These are phyloP conservation scores for Candolleomyces efflorescens DNA, from an alignment of 768 basidiomycete genomes.

Conservation along the genomic window DNA sequence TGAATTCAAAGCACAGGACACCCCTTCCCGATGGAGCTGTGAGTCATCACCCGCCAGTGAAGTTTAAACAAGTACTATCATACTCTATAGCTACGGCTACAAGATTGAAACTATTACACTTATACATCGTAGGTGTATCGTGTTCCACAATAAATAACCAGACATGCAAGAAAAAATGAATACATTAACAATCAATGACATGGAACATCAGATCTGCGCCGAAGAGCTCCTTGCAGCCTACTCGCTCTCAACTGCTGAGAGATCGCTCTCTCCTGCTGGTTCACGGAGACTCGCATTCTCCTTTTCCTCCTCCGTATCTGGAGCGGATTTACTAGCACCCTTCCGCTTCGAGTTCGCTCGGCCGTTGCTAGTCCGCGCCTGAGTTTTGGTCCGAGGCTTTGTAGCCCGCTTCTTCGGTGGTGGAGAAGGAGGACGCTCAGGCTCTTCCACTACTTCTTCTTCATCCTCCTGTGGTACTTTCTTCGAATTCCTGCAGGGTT, in stretches of 20 bases:
- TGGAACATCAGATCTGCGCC: not conserved
- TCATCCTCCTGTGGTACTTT: not conserved
- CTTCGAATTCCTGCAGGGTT: not conserved
- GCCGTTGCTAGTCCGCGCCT: not conserved
- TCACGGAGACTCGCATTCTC: not conserved
- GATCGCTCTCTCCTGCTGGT: not conserved
- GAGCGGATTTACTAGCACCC: not conserved
- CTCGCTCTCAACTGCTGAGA: not conserved
- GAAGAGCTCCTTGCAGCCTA: not conserved
- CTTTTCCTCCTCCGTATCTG: slow-evolving; percentile 1
- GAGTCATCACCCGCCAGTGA: too few species aligned
- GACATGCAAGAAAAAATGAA: not conserved
- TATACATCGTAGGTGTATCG: not conserved
- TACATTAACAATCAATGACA: not conserved
- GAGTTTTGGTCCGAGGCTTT: not conserved
- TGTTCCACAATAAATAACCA: not conserved
- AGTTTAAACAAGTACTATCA: too few species aligned
- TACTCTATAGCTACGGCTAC: not conserved
- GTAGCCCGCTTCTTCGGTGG: not conserved
- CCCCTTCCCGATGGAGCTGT: too few species aligned
- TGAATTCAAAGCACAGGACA: too few species aligned
- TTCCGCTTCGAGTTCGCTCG: not conserved
- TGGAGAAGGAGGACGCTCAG: not conserved
- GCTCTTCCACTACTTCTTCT: not conserved
- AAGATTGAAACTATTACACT: not conserved